A percentile compares a stretch with the other conserved stretches of the same genome.
These are phyloP conservation scores for Piedraia hortae DNA, from an alignment of 2,329 filamentous ascomycete genomes.

Conservation along the genomic window DNA sequence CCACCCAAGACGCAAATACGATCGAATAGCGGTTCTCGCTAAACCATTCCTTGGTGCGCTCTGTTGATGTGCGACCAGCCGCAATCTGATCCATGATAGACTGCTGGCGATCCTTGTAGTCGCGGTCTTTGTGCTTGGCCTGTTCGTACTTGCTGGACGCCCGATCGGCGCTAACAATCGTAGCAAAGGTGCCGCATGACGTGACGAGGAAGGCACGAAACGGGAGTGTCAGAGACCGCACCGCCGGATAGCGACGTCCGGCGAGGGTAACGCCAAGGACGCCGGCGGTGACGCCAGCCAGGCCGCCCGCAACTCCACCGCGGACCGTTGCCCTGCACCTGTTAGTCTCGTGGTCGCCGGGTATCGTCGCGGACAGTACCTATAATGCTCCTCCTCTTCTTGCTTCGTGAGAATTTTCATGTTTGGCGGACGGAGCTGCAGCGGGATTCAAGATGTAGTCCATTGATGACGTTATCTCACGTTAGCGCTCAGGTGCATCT, in stretches of 20 bases:
- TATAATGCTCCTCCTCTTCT: conserved; percentile 71
- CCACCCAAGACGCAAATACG: conserved; percentile 57
- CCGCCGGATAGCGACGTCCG: conserved; percentile 42
- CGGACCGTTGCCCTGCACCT: conserved; percentile 36
- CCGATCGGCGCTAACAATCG: conserved; percentile 61
- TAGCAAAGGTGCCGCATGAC: conserved; percentile 51
- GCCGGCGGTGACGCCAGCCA: conserved; percentile 39
- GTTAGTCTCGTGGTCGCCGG: conserved; percentile 3
- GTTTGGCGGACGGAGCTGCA: too few species aligned
- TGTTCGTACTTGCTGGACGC: conserved; percentile 45
- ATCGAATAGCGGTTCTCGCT: conserved; percentile 63
- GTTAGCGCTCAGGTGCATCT: too few species aligned
- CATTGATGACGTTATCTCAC: too few species aligned
- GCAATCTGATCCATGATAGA: conserved; percentile 27
- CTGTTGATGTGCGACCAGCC: conserved; percentile 25
- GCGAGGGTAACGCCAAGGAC: conserved; percentile 38
- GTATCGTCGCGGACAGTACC: conserved; percentile 14
- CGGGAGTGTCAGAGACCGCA: conserved; percentile 60
- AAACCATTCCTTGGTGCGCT: conserved; percentile 45
- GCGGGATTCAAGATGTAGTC: too few species aligned
- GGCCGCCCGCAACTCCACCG: conserved; percentile 49
- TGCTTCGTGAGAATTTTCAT: conserved; percentile 96
- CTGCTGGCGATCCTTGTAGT: conserved; percentile 36
- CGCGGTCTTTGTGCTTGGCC: conserved; percentile 35
- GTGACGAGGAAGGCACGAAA: conserved; percentile 78